Percentiles rank a stretch among this genome's conserved stretches.
Conservation (phyloP, 2,329 filamentous ascomycete genomes). For the Chrysoporthe cubensis region DNA sequence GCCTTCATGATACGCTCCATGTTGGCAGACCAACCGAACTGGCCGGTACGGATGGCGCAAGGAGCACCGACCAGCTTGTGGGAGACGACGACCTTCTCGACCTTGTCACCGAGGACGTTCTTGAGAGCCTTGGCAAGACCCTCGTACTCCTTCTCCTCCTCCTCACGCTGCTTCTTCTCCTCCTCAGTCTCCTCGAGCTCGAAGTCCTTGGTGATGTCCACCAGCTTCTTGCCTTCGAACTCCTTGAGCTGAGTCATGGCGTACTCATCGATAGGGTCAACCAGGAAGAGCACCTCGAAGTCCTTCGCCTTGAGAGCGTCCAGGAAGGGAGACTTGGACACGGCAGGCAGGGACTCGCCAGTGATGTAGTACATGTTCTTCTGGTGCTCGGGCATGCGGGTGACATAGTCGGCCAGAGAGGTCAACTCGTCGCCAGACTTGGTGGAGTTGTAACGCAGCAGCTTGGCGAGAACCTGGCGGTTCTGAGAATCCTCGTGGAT, state of each 20-base stretch:
- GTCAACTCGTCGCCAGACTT: conserved; percentile 97
- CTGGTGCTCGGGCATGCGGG: conserved; percentile 99
- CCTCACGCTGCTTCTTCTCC: conserved; percentile 95
- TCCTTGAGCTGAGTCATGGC: conserved; percentile 99
- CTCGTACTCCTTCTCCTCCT: conserved; percentile 98
- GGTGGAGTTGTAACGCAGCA: conserved; percentile 98
- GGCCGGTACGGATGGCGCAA: conserved; percentile 98
- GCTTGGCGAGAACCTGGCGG: conserved; percentile 89
- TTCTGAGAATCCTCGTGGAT: conserved; percentile 99
- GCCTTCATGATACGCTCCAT: conserved; percentile 99
- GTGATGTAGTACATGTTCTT: conserved; percentile 99
- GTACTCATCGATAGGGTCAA: conserved; percentile 99
- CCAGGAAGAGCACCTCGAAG: conserved; percentile 99
- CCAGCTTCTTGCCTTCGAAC: conserved; percentile 99
- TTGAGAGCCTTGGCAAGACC: conserved; percentile 93
- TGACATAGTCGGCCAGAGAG: conserved; percentile 95
- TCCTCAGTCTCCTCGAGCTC: conserved; percentile 99
- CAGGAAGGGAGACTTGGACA: conserved; percentile 97
- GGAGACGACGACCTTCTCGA: conserved; percentile 99
- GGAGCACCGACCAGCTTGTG: conserved; percentile 95
- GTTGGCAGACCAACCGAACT: conserved; percentile 99
- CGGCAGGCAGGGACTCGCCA: conserved; percentile 98
- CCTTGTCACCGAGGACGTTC: conserved; percentile 99
- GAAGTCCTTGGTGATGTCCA: conserved; percentile 99
- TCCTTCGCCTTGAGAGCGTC: conserved; percentile 98